These are phyloP conservation scores for Pleurotus sapidus DNA, from an alignment of 768 basidiomycete genomes.

Conservation along the genomic window DNA sequence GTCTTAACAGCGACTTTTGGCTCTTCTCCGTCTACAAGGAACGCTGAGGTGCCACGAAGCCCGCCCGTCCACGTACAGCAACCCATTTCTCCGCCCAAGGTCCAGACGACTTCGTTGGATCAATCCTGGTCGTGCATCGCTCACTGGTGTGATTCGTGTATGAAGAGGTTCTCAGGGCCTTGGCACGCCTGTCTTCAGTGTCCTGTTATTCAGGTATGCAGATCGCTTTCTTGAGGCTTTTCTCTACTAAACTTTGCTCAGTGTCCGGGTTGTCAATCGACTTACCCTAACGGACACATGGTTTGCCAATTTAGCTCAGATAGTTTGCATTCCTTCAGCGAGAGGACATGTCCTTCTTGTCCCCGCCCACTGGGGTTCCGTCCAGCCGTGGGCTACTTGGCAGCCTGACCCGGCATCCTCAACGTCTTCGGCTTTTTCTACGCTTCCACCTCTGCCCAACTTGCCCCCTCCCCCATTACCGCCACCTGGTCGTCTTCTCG, in stretches of 20 bases:
- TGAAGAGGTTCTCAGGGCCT: conserved; percentile 23
- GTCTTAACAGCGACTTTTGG: conserved; percentile 38
- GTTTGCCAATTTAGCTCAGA: neutral
- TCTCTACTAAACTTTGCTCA: conserved; percentile 10
- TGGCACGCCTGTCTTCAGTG: conserved; percentile 37
- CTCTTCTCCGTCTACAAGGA: neutral
- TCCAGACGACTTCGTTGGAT: neutral
- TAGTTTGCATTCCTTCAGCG: neutral
- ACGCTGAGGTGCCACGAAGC: too few relatives aligned
- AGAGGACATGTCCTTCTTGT: neutral
- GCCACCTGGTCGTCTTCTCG: neutral
- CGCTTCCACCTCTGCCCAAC: conserved; percentile 3
- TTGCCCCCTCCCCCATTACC: neutral
- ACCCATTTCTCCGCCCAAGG: conserved; percentile 9
- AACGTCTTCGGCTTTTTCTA: neutral
- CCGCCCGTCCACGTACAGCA: too few relatives aligned
- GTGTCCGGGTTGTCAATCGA: conserved; percentile 29
- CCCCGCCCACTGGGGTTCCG: neutral
- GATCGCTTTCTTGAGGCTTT: neutral
- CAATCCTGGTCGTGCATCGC: conserved; percentile 19
- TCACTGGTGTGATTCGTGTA: conserved; percentile 32
- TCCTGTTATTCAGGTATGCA: conserved; percentile 32
- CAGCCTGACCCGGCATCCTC: neutral
- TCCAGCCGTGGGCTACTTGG: neutral
- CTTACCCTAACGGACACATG: neutral